Evolutionary conservation across 1,284 basidiomycete species (phyloP), one percentile per base, ranked within the genome.

Genomic region (Wallemia mellicola): DNA sequence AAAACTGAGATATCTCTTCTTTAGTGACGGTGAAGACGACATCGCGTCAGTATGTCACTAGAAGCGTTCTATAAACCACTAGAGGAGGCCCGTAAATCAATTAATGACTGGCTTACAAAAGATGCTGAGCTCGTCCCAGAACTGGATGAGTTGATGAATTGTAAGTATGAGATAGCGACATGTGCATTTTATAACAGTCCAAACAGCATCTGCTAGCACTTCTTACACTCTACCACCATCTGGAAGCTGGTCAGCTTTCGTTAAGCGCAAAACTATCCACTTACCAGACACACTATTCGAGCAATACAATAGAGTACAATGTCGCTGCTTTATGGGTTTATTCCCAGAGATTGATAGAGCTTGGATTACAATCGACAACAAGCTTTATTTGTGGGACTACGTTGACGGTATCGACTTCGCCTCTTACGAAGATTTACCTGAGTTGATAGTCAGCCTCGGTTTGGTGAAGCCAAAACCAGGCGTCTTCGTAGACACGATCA

Each of bases 321-420:
- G 74, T 79, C 59, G 76, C 76, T 68, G 66, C 63, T 63, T 65
- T 24, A 89, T 94, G 83, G 92, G 92, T 11, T 71, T 99, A 60
- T 80, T 98, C 67, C 82, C 89, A 28, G 86, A 91, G 65, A 86
- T 98, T 63, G 86, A 88, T 64, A 78, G 89, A 58, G 91, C 86
- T 0, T 99, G 91, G 87, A 85, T 96, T 64, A 82, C 86, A 11
- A 83, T 96, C 63, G 88, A 95, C 73, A 82, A 92, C 69, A 85
- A 86, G 66, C 75, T 99, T 48, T 88, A 94, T 67, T 73, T 99
- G 27, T 98, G 94, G 94, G 87, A 96, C 70, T 99, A 96, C 70
- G 73, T 81, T 58, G 86, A 94, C 66, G 86, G 84, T 24, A 79
- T 83, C 69, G 84, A 86, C 67, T 79, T 89, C 65, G 81, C 78